Base-by-base conservation (phyloP, 768 basidiomycete genomes). In the Leucogyrophana mollusca region DNA sequence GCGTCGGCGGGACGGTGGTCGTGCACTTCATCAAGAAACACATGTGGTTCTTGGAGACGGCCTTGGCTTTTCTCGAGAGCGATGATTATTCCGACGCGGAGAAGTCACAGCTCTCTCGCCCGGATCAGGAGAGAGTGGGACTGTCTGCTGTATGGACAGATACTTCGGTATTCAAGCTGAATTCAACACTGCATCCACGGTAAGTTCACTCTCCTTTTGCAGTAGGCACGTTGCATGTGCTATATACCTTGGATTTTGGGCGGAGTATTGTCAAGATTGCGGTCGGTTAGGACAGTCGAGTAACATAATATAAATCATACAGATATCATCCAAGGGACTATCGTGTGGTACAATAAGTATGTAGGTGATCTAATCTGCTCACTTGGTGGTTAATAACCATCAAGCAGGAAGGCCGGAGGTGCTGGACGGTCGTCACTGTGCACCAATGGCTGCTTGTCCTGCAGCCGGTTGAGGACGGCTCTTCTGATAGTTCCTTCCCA, bases 1-100 rank as follows among this genome's bases (percentile, higher is more conserved):
- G 87, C 17, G 80, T 92, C 8, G 95, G 95, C 3, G 96, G 95
- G 4, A 99, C 95, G 2, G 78, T 94, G 37, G 89, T 93, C 17
- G 93, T 99, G 42, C 95, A 99, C 69, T 97, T 91, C 63, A 87
- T 99, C 75, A 99, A 97, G 82, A 87, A 91, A 64, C 83, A 90
- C 53, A 87, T 90, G 70, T 99, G 95, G 95, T 97, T 89, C 69
- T 66, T 94, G 55, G 95, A 99, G 70, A 90, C 94, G 4, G 90
- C 92, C 9, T 69, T 93, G 9, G 93, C 92, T 14, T 72, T 99
- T 20, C 72, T 97, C 22, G 90, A 88, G 43, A 80, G 83, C n/a
- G 80, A 84, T 23, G 85, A 91, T 49, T 69, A 78, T 47, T 83
- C 82, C 9, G 82, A 86, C 46, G 54, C 52, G 21, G 64, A 65